Conservation (phyloP, 1,284 basidiomycete species). For the Trichosporon faecale region DNA sequence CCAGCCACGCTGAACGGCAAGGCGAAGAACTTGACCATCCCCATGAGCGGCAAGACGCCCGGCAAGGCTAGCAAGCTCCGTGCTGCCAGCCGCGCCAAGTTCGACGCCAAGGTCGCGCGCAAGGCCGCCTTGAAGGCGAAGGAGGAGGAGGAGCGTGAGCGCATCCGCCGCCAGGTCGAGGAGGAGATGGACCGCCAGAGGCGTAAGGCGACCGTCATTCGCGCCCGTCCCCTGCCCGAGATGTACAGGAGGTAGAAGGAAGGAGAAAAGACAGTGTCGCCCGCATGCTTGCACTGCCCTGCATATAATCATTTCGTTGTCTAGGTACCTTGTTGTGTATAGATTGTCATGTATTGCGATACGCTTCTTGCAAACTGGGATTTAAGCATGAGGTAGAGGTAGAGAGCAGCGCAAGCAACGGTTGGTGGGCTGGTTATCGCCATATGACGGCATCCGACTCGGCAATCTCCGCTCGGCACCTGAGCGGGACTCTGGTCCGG, state of each 20-base stretch:
- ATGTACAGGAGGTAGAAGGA: conserved; percentile 28
- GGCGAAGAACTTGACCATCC: not conserved
- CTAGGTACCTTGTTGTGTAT: not conserved
- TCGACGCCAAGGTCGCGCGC: conserved; percentile 23
- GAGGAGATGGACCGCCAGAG: conserved; percentile 28
- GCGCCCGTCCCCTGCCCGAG: conserved; percentile 38
- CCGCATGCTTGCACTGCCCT: conserved; percentile 1
- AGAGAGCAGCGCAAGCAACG: no score
- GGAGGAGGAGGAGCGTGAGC: conserved; percentile 22
- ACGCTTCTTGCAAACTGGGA: not conserved
- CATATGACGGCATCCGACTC: conserved; percentile 1
- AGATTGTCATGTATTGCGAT: not conserved
- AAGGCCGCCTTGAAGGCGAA: conserved; percentile 20
- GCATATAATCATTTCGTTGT: not conserved
- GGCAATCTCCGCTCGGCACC: conserved; percentile 8
- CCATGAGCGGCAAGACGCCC: conserved; percentile 18
- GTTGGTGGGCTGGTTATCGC: not conserved
- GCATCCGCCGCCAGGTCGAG: conserved; percentile 28
- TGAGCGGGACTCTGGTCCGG: not conserved
- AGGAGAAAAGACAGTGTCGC: not conserved
- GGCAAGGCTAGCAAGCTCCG: conserved; percentile 35
- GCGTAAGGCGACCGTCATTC: conserved; percentile 36
- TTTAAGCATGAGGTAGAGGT: no score
- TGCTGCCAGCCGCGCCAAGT: conserved; percentile 28
- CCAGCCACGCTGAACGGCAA: not conserved